Evolutionary conservation across 1,284 basidiomycete species (phyloP), one percentile per base, ranked within the genome.

Genomic region (Trichosporon asahii): DNA sequence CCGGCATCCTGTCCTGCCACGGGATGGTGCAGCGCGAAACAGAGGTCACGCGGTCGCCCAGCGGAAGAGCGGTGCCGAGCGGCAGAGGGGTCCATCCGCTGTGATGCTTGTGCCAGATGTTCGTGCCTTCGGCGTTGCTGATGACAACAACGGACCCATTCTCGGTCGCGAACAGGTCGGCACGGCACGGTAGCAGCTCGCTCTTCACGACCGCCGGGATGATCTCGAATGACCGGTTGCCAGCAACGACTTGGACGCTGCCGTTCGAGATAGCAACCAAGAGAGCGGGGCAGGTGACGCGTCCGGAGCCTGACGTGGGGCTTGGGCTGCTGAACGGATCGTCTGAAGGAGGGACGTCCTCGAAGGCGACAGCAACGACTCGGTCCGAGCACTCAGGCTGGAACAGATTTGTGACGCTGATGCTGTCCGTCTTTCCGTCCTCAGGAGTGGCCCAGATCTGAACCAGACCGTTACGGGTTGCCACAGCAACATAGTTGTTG

Each of bases 11-110:
- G 37, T 68, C 68, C 21, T 70, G 68, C 72, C 72, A 73, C 5
- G 66, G 66, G 12, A 73, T 49, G 14, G 49, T 15, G 21, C 46
- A 9, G 66, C 69, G 57, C 2, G 67, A 40, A 2, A 75, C 68
- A 3, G 73, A 31, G 5, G 73, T 71, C n/a, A 78, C 65, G 25
- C 71, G 70, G 37, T 77, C 75, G 2, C 72, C 31, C 33, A 65
- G 7, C 7, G 70, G 72, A 9, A 70, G 66, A 8, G 65, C 25
- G 2, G 71, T 69, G 7, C 57, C 25, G 12, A 74, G 69, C 0
- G 40, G 69, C 18, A 66, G 18, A 0, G 67, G 67, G 2, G 64
- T 33, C 70, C 73, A 72, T 25, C 70, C 70, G 65, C 70, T 68
- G 23, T 71, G 72, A 21, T 68, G 66, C 68, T 68, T 65, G 21